Conservation (phyloP, 1,284 basidiomycete genomes). For the Papiliotrema terrestris region DNA sequence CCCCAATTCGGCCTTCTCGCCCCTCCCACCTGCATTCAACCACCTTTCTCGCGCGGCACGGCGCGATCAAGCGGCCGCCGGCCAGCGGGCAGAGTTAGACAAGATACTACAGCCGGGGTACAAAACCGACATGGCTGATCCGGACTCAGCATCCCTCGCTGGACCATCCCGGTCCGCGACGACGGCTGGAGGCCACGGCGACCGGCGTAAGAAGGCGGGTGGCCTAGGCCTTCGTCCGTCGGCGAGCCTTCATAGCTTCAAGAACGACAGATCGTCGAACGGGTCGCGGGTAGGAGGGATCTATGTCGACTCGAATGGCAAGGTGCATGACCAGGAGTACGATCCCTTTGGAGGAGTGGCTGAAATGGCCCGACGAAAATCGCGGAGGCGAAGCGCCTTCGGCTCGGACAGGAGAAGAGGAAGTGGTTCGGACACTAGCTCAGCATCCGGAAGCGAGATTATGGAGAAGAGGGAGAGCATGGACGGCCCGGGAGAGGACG, state of each 20-base stretch:
- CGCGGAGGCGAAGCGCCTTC: constrained; percentile 39
- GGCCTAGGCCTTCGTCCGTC: constrained; percentile 14
- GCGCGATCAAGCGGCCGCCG: constrained; percentile 33
- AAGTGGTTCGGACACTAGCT: constrained; percentile 15
- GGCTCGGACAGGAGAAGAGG: constrained; percentile 32
- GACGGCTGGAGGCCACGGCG: constrained; percentile 29
- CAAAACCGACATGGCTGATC: constrained; percentile 20
- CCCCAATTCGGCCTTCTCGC: constrained; percentile 35
- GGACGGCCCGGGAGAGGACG: constrained; percentile 22
- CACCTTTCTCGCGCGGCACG: constrained; percentile 22
- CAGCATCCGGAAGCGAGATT: constrained; percentile 14
- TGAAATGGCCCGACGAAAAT: constrained; percentile 38
- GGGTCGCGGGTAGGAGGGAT: constrained; percentile 23
- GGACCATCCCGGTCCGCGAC: constrained; percentile 27
- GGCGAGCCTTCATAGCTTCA: constrained; percentile 20
- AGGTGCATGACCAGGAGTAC: constrained; percentile 48
- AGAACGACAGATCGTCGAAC: neutral
- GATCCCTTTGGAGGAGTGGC: constrained; percentile 47
- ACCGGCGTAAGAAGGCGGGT: constrained; percentile 17
- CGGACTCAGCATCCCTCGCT: constrained; percentile 23
- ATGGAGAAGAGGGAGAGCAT: constrained; percentile 8
- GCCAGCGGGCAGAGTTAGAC: constrained; percentile 41
- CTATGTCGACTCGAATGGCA: constrained; percentile 43
- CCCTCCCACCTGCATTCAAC: constrained; percentile 38
- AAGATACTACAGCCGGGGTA: constrained; percentile 44